Percentiles rank a stretch among this genome's conserved stretches.
Evolutionary conservation across 805 yeast genomes (phyloP).

Genomic region (Wickerhamiella siamensis): DNA sequence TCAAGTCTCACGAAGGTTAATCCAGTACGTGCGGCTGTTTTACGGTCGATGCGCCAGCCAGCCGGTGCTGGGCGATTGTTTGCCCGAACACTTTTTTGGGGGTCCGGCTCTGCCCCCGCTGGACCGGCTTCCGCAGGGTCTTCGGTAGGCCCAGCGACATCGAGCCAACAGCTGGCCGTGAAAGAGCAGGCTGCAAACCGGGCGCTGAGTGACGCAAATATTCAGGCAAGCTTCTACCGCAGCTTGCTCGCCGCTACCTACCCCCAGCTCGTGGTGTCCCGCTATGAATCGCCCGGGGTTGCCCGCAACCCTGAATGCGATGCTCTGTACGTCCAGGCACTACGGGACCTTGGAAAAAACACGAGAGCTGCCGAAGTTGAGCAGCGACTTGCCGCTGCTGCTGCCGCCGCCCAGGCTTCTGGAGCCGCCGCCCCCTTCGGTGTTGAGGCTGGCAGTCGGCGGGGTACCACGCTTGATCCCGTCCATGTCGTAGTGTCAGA

Average conservation of each 20-base stretch:
- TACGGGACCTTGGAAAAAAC: conserved; percentile 49
- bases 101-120: background rate
- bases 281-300: conserved; percentile 90
- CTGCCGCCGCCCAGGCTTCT: conserved; percentile 1
- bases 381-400: background rate
- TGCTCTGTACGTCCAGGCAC: conserved; percentile 63
- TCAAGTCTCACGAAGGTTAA: too few species aligned
- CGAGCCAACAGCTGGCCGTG: conserved; percentile 32
- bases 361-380: background rate
- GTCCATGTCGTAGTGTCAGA: conserved; percentile 89
- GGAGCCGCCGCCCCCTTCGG: conserved; percentile 1
- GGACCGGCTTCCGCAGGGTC: too few species aligned
- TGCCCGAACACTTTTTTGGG: background rate
- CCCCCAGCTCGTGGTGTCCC: conserved; percentile 91
- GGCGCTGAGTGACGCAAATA: conserved; percentile 47
- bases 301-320: conserved; percentile 72
- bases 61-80: too few species aligned
- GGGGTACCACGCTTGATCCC: conserved; percentile 45
- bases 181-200: conserved; percentile 81
- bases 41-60: too few species aligned
- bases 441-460: background rate
- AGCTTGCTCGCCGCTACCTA: conserved; percentile 62
- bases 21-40: too few species aligned
- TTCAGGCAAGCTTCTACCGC: conserved; percentile 76
- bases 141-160: background rate